These are phyloP conservation scores for Lantana camara DNA, from an alignment of 257 asterid genomes.

Conservation along the genomic window DNA sequence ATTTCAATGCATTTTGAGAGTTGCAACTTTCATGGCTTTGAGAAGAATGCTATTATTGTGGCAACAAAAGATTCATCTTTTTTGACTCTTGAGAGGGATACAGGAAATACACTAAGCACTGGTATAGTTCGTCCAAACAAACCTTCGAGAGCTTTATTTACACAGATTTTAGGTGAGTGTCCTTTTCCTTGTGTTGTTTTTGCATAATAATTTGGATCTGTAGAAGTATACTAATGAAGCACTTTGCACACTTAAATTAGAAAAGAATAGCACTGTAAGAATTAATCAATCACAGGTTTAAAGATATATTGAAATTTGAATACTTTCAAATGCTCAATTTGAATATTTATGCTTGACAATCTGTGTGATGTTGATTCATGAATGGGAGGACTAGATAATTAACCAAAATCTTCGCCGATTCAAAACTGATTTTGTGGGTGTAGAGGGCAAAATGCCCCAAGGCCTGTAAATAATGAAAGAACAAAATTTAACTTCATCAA, in stretches of 20 bases:
- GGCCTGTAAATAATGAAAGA: not conserved
- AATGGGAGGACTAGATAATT: too few relatives aligned
- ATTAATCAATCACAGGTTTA: too few relatives aligned
- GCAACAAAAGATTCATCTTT: constrained; percentile 91
- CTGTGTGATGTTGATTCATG: too few relatives aligned
- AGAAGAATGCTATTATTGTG: constrained; percentile 68
- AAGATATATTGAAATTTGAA: too few relatives aligned
- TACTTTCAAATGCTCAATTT: too few relatives aligned
- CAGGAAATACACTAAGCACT: constrained; percentile 71
- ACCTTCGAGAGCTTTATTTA: constrained; percentile 77
- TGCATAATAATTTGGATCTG: constrained; percentile 4
- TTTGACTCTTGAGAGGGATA: constrained; percentile 69
- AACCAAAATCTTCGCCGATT: too few relatives aligned
- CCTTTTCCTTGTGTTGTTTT: not conserved
- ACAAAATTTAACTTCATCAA: not conserved
- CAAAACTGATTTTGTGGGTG: too few relatives aligned
- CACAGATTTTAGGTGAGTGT: constrained; percentile 64
- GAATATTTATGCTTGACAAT: too few relatives aligned
- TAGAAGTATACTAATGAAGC: too few relatives aligned
- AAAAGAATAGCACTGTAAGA: too few relatives aligned
- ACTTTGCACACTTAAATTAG: too few relatives aligned
- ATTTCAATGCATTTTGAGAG: constrained; percentile 71
- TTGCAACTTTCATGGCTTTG: constrained; percentile 86
- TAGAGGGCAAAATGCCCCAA: not conserved
- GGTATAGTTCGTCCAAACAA: constrained; percentile 69